phyloP scores from a whole-genome alignment of 164 flowering plant genomes.

The Sedum album region DNA sequence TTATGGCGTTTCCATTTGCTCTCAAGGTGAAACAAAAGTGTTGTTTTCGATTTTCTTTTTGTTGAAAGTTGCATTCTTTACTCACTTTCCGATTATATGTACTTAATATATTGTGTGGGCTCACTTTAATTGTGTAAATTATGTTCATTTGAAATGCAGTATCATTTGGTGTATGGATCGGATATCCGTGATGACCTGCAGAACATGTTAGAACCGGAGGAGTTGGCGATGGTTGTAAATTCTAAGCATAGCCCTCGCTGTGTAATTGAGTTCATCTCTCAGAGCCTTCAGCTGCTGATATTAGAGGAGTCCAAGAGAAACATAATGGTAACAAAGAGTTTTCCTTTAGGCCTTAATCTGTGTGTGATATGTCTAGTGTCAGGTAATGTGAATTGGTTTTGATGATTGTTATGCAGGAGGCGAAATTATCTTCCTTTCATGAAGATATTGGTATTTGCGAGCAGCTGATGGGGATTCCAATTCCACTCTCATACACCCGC shows the following conservation, averaged over 20 bases:
- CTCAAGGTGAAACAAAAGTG: constrained; percentile 46
- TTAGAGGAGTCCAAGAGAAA: constrained; percentile 59
- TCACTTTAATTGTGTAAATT: not conserved
- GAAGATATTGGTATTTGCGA: constrained; percentile 91
- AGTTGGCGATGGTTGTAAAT: constrained; percentile 53
- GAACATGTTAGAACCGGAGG: constrained; percentile 59
- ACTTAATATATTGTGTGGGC: not conserved
- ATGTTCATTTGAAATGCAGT: constrained; percentile 40
- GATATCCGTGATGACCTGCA: constrained; percentile 48
- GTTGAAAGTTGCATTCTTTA: not conserved
- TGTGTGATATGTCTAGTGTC: not conserved
- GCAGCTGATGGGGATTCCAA: constrained; percentile 76
- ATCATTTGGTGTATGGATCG: constrained; percentile 80
- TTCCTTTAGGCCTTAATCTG: not conserved
- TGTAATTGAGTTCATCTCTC: constrained; percentile 85
- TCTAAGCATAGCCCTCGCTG: constrained; percentile 83
- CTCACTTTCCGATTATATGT: not conserved
- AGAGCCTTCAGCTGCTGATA: constrained; percentile 52
- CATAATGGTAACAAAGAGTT: constrained; percentile 38
- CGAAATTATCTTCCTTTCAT: constrained; percentile 66
- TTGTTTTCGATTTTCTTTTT: not conserved
- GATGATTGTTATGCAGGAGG: constrained; percentile 43
- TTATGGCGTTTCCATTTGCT: constrained; percentile 80
- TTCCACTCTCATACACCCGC: constrained; percentile 96
- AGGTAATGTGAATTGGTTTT: not conserved